Percentiles rank a stretch among this genome's conserved stretches.
These are phyloP conservation scores for Lachnellula willkommii DNA, from an alignment of 2,329 filamentous ascomycete genomes.

Conservation along the genomic window DNA sequence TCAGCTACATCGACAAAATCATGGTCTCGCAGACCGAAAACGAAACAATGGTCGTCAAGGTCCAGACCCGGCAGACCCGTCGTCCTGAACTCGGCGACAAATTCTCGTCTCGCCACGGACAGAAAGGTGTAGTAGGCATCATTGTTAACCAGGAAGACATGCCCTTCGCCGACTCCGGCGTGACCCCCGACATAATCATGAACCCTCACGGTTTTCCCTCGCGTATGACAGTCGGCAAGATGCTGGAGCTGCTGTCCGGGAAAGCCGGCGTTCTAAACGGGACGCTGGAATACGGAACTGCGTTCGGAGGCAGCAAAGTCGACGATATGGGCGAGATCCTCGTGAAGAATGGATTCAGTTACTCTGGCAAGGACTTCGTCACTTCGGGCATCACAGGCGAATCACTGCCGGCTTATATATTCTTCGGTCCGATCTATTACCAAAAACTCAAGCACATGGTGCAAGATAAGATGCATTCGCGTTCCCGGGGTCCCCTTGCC, in stretches of 20 bases:
- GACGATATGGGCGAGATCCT: constrained; percentile 85
- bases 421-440: constrained; percentile 98
- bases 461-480: constrained; percentile 98
- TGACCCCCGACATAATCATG: constrained; percentile 99
- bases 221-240: constrained; percentile 98
- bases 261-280: constrained; percentile 88
- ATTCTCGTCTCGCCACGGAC: constrained; percentile 95
- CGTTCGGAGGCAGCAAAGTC: constrained; percentile 76
- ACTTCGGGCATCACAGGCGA: constrained; percentile 95
- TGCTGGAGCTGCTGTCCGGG: constrained; percentile 89
- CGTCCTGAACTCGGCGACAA: constrained; percentile 95
- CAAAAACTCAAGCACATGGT: constrained; percentile 99
- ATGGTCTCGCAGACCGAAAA: constrained; percentile 86
- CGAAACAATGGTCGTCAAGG: constrained; percentile 82
- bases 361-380: constrained; percentile 95
- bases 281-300: constrained; percentile 83
- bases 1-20: constrained; percentile 90
- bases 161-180: constrained; percentile 86
- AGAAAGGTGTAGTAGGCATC: constrained; percentile 96
- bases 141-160: constrained; percentile 96
- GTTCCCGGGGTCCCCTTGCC: constrained; percentile 80
- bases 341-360: constrained; percentile 84
- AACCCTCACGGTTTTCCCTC: constrained; percentile 99
- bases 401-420: constrained; percentile 89
- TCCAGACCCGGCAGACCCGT: constrained; percentile 92